A percentile compares a stretch with the other conserved stretches of the same genome.
Evolutionary conservation across 2,329 filamentous ascomycete species (phyloP).

Genomic region (Colletotrichum karsti): DNA sequence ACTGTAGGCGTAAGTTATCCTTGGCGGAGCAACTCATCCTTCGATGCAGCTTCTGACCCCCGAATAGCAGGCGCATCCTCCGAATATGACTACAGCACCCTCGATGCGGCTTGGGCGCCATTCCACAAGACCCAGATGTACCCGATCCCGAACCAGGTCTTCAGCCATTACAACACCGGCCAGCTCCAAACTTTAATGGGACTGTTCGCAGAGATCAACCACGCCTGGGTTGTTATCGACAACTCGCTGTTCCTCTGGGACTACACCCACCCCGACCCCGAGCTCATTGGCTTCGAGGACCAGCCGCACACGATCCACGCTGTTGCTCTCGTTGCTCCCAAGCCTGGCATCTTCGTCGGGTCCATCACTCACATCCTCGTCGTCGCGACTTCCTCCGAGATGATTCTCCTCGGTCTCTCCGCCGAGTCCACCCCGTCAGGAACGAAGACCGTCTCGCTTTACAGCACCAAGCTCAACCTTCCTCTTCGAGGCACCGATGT

Average conservation of each 20-base stretch:
- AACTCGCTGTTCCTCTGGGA: slow-evolving; percentile 98
- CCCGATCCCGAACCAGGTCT: slow-evolving; percentile 89
- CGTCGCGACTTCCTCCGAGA: slow-evolving; percentile 85
- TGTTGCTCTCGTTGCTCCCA: slow-evolving; percentile 88
- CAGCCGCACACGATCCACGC: slow-evolving; percentile 87
- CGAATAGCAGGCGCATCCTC: slow-evolving; percentile 83
- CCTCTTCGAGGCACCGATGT: slow-evolving; percentile 81
- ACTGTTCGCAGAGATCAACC: slow-evolving; percentile 91
- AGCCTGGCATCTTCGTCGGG: slow-evolving; percentile 85
- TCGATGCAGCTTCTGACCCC: slow-evolving; percentile 34
- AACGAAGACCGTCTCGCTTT: slow-evolving; percentile 78
- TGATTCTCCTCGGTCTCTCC: slow-evolving; percentile 86
- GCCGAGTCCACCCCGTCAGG: slow-evolving; percentile 74
- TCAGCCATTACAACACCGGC: slow-evolving; percentile 89
- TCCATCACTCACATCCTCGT: slow-evolving; percentile 90
- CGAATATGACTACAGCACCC: slow-evolving; percentile 83
- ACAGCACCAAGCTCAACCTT: slow-evolving; percentile 87
- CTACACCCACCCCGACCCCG: slow-evolving; percentile 91
- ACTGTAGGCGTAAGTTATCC: slow-evolving; percentile 79
- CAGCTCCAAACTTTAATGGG: slow-evolving; percentile 94
- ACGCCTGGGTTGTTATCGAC: slow-evolving; percentile 96
- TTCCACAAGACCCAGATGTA: slow-evolving; percentile 90
- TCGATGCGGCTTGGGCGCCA: slow-evolving; percentile 79
- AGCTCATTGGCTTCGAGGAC: slow-evolving; percentile 92
- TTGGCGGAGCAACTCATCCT: not conserved